These are phyloP conservation scores for Stemphylium beticola DNA, from an alignment of 2,329 filamentous ascomycete species.

Conservation along the genomic window DNA sequence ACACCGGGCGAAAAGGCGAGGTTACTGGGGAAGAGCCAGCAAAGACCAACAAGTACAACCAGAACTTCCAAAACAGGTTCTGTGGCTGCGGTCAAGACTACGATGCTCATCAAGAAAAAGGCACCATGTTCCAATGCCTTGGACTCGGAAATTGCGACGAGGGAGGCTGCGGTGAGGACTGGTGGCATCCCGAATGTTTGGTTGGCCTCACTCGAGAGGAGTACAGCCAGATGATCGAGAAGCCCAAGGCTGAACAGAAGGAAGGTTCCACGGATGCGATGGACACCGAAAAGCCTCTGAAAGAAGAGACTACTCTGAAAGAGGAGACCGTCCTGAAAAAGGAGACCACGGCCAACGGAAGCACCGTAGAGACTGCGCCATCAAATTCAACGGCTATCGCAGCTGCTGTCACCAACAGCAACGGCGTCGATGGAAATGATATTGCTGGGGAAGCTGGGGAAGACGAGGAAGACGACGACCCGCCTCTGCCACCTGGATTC, in stretches of 20 bases:
- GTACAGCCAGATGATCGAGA: slow-evolving; percentile 59
- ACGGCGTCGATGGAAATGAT: slow-evolving; percentile 42
- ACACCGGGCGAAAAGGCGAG: slow-evolving; percentile 75
- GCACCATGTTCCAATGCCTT: slow-evolving; percentile 97
- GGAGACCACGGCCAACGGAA: slow-evolving; percentile 11
- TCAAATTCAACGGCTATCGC: slow-evolving; percentile 25
- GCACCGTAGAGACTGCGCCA: slow-evolving; percentile 14
- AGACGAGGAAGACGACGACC: slow-evolving; percentile 57
- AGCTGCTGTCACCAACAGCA: slow-evolving; percentile 22
- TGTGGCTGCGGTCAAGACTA: slow-evolving; percentile 90
- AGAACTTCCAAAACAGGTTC: slow-evolving; percentile 93
- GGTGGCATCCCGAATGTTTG: slow-evolving; percentile 95
- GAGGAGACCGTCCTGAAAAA: not conserved
- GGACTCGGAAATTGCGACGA: slow-evolving; percentile 80
- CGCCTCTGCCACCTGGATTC: slow-evolving; percentile 82
- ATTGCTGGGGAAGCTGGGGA: slow-evolving; percentile 61
- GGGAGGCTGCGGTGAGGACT: slow-evolving; percentile 94
- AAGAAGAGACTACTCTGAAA: not conserved
- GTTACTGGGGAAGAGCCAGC: slow-evolving; percentile 78
- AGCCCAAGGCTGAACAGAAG: slow-evolving; percentile 22
- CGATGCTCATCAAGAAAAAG: slow-evolving; percentile 85
- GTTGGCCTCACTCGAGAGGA: slow-evolving; percentile 79
- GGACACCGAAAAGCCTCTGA: slow-evolving; percentile 10
- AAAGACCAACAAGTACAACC: slow-evolving; percentile 84
- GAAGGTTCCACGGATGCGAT: slow-evolving; percentile 16